phyloP scores from a whole-genome alignment of 75 land plant species.

The Chamaecyparis obtusa region DNA sequence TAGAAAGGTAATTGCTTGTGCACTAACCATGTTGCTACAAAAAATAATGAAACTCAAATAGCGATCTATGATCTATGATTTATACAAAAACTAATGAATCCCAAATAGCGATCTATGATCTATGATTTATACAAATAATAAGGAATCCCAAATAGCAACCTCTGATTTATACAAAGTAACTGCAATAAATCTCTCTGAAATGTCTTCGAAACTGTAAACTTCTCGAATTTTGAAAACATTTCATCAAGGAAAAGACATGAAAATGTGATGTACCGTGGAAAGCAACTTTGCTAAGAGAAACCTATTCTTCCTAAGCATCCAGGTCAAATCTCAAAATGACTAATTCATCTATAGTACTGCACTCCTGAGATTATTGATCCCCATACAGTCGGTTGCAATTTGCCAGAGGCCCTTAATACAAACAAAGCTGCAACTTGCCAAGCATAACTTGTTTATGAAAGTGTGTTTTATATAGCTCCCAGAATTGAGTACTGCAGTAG shows the following conservation, averaged over 20 bases:
- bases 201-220: not conserved
- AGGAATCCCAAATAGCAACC: not conserved
- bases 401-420: not conserved
- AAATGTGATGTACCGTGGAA: not conserved
- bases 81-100: not conserved
- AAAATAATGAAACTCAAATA: not conserved
- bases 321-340: not conserved
- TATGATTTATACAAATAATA: not conserved
- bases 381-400: not conserved
- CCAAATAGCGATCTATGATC: not conserved
- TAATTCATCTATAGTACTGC: not conserved
- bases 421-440: slow-evolving; percentile 6
- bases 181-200: too few species aligned
- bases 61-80: not conserved
- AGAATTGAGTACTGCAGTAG: slow-evolving; percentile 5
- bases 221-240: not conserved
- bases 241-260: not conserved
- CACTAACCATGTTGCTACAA: not conserved
- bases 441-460: slow-evolving; percentile 13
- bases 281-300: not conserved
- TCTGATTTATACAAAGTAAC: not conserved
- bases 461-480: slow-evolving; percentile 14
- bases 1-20: not conserved
- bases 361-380: not conserved
- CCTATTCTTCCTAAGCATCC: not conserved